Evolutionary conservation across 2,329 filamentous ascomycete genomes (phyloP).

Genomic region (Tolypocladium inflatum): DNA sequence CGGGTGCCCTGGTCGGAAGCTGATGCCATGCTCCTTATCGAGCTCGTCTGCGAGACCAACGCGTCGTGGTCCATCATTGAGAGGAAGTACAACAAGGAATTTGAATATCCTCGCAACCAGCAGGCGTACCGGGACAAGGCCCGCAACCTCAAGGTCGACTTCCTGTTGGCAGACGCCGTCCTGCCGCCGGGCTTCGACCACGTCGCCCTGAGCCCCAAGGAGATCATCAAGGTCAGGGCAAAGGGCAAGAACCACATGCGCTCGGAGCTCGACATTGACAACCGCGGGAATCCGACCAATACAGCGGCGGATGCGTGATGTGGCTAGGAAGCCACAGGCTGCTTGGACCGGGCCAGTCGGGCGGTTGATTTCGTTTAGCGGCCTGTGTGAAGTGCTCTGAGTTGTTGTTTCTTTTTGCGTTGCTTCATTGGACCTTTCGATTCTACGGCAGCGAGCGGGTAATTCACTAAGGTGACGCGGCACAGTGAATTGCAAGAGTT

Average conservation of each 20-base stretch:
- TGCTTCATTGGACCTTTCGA: not conserved
- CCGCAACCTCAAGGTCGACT: conserved; percentile 45
- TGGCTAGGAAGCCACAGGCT: not conserved
- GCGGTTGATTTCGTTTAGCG: not conserved
- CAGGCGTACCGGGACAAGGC: conserved; percentile 49
- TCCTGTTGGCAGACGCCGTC: conserved; percentile 32
- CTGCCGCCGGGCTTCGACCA: conserved; percentile 40
- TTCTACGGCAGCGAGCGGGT: too few species aligned
- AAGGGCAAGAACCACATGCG: conserved; percentile 40
- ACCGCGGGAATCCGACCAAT: conserved; percentile 26
- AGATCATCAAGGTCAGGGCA: conserved; percentile 28
- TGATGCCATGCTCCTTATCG: conserved; percentile 32
- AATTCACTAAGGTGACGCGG: not conserved
- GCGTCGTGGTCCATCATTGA: conserved; percentile 23
- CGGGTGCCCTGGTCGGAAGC: conserved; percentile 30
- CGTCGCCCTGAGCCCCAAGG: conserved; percentile 41
- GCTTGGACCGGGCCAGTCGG: not conserved
- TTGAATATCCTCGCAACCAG: conserved; percentile 38
- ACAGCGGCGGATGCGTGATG: conserved; percentile 16
- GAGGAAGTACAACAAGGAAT: conserved; percentile 19
- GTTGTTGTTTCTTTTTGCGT: not conserved
- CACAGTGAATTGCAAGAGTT: not conserved
- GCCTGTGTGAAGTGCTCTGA: not conserved
- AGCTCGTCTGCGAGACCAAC: conserved; percentile 23
- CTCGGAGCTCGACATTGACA: conserved; percentile 34